Conservation (phyloP, 148 eudicot genomes). For the Silene uniflora region DNA sequence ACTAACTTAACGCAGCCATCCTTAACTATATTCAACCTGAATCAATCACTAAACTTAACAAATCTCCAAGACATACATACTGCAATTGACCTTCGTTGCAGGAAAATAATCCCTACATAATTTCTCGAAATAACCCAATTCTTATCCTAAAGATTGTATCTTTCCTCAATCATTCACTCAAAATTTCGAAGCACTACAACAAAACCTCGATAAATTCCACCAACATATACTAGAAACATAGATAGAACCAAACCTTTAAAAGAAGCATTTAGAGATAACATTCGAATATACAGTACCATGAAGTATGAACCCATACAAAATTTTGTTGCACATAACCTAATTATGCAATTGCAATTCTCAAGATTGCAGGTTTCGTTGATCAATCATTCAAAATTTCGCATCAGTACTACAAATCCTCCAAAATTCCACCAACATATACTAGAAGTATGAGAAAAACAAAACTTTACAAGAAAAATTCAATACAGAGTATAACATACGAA, state of each 20-base stretch:
- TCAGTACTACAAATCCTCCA: background rate
- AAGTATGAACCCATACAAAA: too few species aligned
- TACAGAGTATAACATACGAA: background rate
- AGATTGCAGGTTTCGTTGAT: background rate
- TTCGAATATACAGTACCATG: too few species aligned
- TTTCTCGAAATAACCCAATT: background rate
- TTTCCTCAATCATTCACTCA: background rate
- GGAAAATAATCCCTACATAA: background rate
- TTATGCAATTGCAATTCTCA: background rate
- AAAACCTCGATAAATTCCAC: too few species aligned
- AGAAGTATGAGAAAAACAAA: too few species aligned
- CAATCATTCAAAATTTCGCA: background rate
- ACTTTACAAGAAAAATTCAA: too few species aligned
- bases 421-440: too few species aligned
- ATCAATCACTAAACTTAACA: background rate
- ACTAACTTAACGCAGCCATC: too few species aligned
- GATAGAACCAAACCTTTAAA: too few species aligned
- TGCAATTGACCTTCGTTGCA: background rate
- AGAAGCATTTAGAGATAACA: too few species aligned
- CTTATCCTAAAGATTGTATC: background rate
- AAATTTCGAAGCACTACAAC: background rate
- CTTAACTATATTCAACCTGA: too few species aligned
- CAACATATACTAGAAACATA: too few species aligned
- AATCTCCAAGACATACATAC: background rate
- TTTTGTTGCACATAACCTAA: background rate